These are phyloP conservation scores for Macrocybe gigantea DNA, from an alignment of 768 basidiomycete genomes.

Conservation along the genomic window DNA sequence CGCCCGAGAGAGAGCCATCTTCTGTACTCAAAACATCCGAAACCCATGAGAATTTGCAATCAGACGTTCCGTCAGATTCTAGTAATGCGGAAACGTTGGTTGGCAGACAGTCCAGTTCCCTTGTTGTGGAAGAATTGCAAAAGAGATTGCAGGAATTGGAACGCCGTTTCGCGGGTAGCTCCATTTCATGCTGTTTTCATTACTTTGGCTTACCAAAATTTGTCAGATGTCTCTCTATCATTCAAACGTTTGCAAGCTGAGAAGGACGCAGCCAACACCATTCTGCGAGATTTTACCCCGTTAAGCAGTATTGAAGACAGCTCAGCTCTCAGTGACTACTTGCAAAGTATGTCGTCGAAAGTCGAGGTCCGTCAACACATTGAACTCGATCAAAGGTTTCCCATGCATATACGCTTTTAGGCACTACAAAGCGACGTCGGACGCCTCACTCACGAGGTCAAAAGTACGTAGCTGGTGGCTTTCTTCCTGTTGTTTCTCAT, in stretches of 20 bases:
- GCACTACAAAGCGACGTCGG: constrained; percentile 75
- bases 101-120: constrained; percentile 1
- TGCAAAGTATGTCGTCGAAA: constrained; percentile 62
- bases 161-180: constrained; percentile 68
- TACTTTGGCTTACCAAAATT: constrained; percentile 4
- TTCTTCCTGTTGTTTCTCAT: background rate
- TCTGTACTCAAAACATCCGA: background rate
- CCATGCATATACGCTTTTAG: constrained; percentile 25
- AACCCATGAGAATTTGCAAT: no score
- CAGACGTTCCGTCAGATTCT: background rate
- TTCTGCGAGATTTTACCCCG: constrained; percentile 69
- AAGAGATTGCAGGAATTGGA: constrained; percentile 66
- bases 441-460: constrained; percentile 65
- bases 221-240: constrained; percentile 70
- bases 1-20: background rate
- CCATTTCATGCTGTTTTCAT: background rate
- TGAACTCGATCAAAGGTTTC: background rate
- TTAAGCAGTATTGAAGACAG: constrained; percentile 60
- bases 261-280: constrained; percentile 58
- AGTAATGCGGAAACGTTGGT: background rate
- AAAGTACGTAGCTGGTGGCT: constrained; percentile 42
- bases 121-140: constrained; percentile 53
- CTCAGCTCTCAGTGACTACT: constrained; percentile 66
- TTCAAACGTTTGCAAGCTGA: constrained; percentile 74
- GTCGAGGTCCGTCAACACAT: constrained; percentile 47